Percentiles rank a stretch among this genome's conserved stretches.
Evolutionary conservation across 805 yeast species (phyloP).

Genomic region (Maudiozyma turicensis): DNA sequence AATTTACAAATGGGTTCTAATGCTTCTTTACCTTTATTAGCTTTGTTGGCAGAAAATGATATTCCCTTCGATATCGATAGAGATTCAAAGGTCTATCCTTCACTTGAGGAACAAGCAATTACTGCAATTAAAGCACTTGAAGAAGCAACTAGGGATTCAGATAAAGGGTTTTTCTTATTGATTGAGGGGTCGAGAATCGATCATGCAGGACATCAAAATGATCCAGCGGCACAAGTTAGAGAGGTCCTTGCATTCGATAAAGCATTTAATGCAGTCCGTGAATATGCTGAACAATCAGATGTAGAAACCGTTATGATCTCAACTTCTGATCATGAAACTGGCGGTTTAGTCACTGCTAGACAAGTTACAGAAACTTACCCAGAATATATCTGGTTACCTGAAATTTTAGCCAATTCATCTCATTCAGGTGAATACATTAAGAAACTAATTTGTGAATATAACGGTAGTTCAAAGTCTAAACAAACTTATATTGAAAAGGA

Average conservation of each 20-base stretch:
- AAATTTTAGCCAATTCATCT: conserved; percentile 54
- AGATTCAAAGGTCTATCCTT: conserved; percentile 50
- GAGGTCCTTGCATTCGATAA: conserved; percentile 83
- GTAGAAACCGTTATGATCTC: conserved; percentile 71
- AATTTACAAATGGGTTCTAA: conserved; percentile 45
- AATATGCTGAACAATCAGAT: conserved; percentile 58
- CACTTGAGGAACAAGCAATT: conserved; percentile 66
- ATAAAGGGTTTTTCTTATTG: conserved; percentile 75
- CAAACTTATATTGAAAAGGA: conserved; percentile 40
- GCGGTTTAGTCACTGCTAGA: conserved; percentile 83
- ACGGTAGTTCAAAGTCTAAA: conserved; percentile 20
- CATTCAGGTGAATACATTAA: conserved; percentile 65
- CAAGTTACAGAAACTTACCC: conserved; percentile 66
- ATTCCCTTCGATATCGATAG: conserved; percentile 83
- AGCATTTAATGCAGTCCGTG: conserved; percentile 64
- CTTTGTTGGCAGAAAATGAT: conserved; percentile 64
- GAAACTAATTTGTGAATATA: conserved; percentile 29
- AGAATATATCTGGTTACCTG: conserved; percentile 82
- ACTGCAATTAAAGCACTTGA: conserved; percentile 65
- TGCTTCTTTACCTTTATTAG: conserved; percentile 67
- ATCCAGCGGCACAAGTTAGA: conserved; percentile 88
- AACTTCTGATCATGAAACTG: conserved; percentile 93
- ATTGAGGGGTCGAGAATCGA: conserved; percentile 92
- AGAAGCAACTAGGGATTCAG: conserved; percentile 59
- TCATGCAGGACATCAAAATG: conserved; percentile 91